Percentiles rank a stretch among this genome's conserved stretches.
These are phyloP conservation scores for Plasmodium fragile DNA, from an alignment of 169 alveolate species.

Conservation along the genomic window DNA sequence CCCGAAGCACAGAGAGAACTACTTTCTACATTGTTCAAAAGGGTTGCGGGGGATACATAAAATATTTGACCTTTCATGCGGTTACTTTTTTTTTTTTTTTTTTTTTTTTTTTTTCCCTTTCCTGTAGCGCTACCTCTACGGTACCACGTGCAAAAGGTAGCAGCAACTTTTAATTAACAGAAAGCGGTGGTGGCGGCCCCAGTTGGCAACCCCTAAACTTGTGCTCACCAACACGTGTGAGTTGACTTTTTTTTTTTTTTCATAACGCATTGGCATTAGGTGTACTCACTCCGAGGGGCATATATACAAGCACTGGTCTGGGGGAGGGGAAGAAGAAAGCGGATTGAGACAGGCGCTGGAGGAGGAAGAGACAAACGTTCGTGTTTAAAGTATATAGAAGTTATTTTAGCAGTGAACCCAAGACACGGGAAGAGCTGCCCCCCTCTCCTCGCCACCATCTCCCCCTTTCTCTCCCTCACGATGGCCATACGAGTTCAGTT, in stretches of 20 bases:
- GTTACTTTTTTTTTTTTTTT: too few relatives aligned
- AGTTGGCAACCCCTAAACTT: not conserved
- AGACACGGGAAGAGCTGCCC: not conserved
- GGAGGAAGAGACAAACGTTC: not conserved
- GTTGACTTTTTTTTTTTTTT: too few relatives aligned
- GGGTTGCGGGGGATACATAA: not conserved
- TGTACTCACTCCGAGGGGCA: not conserved
- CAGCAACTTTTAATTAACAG: not conserved
- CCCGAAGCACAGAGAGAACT: not conserved
- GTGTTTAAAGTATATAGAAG: not conserved
- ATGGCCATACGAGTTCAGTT: conserved; percentile 89
- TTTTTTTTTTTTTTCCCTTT: too few relatives aligned
- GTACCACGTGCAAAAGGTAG: not conserved
- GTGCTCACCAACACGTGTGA: not conserved
- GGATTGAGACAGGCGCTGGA: not conserved
- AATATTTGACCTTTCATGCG: not conserved
- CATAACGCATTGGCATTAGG: not conserved
- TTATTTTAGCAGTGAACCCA: not conserved
- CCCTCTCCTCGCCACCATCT: not conserved
- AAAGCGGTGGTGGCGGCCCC: not conserved
- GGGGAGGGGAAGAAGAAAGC: not conserved
- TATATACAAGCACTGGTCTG: not conserved
- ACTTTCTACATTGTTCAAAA: not conserved
- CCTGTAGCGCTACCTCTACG: not conserved
- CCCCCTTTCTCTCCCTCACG: not conserved